Percentiles rank a stretch among this genome's conserved stretches.
Evolutionary conservation across 2,329 filamentous ascomycete genomes (phyloP).

Genomic region (Hypoxylon sp.): DNA sequence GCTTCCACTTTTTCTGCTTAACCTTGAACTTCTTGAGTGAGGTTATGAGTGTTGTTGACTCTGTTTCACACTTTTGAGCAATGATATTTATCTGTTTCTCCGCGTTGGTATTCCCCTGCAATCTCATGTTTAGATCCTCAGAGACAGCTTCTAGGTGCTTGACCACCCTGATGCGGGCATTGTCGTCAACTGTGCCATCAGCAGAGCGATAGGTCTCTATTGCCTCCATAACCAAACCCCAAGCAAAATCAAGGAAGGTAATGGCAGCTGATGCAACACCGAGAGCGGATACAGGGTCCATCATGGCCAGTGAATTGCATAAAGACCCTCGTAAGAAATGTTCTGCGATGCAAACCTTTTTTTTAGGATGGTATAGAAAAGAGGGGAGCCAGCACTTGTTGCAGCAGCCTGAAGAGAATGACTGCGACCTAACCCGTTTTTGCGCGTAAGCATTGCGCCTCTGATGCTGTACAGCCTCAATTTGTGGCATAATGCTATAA

Average conservation of each 20-base stretch:
- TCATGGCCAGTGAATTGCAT: not conserved
- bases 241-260: constrained; percentile 4
- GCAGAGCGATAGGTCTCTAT: not conserved
- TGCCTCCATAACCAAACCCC: not conserved
- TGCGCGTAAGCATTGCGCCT: too few species aligned
- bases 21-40: not conserved
- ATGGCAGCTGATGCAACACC: constrained; percentile 1
- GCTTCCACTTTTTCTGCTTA: not conserved
- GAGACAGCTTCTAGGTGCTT: not conserved
- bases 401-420: too few species aligned
- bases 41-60: not conserved
- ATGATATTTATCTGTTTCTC: not conserved
- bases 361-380: too few species aligned
- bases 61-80: not conserved
- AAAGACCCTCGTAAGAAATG: not conserved
- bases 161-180: not conserved
- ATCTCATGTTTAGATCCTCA: not conserved
- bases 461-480: too few species aligned
- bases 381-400: too few species aligned
- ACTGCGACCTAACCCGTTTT: too few species aligned
- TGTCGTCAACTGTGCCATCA: constrained; percentile 3
- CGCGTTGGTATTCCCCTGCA: not conserved
- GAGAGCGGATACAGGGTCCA: constrained; percentile 4
- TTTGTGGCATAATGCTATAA: too few species aligned
- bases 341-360: too few species aligned